Evolutionary conservation across 805 yeast genomes (phyloP).

Genomic region (Grigorovia transvaalensis): DNA sequence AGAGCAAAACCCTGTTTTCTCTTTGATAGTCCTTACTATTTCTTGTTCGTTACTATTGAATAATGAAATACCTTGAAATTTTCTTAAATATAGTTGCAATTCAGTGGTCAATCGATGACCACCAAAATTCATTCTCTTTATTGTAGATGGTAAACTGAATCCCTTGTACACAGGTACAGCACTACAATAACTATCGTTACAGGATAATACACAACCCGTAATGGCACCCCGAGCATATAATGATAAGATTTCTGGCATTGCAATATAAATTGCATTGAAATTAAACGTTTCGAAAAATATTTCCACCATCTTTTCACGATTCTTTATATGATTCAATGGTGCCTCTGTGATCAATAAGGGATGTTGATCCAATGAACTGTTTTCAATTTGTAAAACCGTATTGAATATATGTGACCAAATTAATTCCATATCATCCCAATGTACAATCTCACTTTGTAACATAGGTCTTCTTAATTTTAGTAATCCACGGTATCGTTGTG

Average conservation of each 20-base stretch:
- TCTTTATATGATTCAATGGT: slow-evolving; percentile 73
- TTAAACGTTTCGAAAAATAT: slow-evolving; percentile 87
- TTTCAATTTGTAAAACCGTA: slow-evolving; percentile 42
- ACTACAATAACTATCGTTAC: slow-evolving; percentile 90
- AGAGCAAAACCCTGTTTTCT: slow-evolving; percentile 58
- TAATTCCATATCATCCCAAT: slow-evolving; percentile 82
- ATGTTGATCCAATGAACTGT: slow-evolving; percentile 53
- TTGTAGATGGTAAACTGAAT: slow-evolving; percentile 62
- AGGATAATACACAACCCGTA: slow-evolving; percentile 79
- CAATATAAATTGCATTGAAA: slow-evolving; percentile 89
- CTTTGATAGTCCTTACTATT: slow-evolving; percentile 69
- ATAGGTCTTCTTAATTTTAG: slow-evolving; percentile 62
- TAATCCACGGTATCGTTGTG: slow-evolving; percentile 72
- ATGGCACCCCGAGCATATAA: slow-evolving; percentile 84
- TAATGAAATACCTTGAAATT: slow-evolving; percentile 51
- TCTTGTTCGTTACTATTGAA: slow-evolving; percentile 73
- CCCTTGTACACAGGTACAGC: slow-evolving; percentile 88
- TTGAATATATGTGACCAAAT: slow-evolving; percentile 64
- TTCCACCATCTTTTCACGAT: slow-evolving; percentile 84
- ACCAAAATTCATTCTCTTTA: slow-evolving; percentile 67
- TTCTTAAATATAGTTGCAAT: slow-evolving; percentile 57
- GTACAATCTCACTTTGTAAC: slow-evolving; percentile 62
- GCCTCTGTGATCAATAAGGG: slow-evolving; percentile 85
- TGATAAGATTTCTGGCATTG: slow-evolving; percentile 81
- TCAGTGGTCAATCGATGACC: slow-evolving; percentile 80